These are phyloP conservation scores for Tetrahymena malaccensis DNA, from an alignment of 73 alveolate species.

Conservation along the genomic window DNA sequence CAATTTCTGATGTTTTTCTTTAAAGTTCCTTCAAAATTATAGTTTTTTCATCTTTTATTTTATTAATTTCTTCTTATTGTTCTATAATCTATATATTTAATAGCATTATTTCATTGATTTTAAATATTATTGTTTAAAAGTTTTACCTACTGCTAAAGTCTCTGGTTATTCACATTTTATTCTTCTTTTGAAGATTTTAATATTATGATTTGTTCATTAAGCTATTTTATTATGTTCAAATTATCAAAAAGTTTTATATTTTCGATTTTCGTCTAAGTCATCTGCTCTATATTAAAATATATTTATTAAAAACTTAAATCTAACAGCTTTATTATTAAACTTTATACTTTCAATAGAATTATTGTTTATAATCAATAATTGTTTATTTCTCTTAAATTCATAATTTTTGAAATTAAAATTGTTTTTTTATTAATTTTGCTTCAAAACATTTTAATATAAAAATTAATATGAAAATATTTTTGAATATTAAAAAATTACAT, in stretches of 20 bases:
- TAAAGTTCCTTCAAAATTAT: background rate
- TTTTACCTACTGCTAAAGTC: background rate
- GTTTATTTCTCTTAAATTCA: too few relatives aligned
- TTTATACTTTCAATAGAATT: too few relatives aligned
- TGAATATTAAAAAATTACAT: too few relatives aligned
- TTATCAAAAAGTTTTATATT: background rate
- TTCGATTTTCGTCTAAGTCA: background rate
- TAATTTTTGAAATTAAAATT: too few relatives aligned
- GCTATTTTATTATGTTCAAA: background rate
- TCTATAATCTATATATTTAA: background rate
- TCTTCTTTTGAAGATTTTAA: background rate
- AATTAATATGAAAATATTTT: too few relatives aligned
- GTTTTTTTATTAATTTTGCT: too few relatives aligned
- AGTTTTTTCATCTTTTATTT: background rate
- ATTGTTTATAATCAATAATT: too few relatives aligned
- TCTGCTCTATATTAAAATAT: background rate
- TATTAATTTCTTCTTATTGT: background rate
- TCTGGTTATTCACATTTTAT: background rate
- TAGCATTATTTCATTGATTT: too few relatives aligned
- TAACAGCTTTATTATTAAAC: too few relatives aligned
- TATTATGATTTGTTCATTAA: background rate
- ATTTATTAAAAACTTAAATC: background rate
- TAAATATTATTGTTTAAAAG: too few relatives aligned
- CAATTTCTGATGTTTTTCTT: background rate
- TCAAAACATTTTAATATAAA: background rate